phyloP scores from a whole-genome alignment of 148 eudicot genomes.

The Gaultheria prostrata region DNA sequence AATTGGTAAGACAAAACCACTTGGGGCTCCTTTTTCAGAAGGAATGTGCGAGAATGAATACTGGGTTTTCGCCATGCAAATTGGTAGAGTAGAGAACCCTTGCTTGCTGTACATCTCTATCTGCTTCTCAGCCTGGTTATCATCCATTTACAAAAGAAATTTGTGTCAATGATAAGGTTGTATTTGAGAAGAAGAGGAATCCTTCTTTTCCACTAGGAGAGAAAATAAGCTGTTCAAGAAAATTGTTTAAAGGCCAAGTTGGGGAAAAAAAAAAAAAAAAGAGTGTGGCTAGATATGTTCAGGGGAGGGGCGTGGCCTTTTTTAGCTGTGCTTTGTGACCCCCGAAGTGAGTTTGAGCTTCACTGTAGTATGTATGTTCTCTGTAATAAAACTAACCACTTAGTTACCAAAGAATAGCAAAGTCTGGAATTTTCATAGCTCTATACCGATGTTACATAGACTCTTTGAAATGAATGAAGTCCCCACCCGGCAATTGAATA shows the following conservation, averaged over 20 bases:
- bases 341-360: not conserved
- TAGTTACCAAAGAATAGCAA: no score
- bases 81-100: slow-evolving; percentile 85
- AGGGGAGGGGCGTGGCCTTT: not conserved
- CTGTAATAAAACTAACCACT: not conserved
- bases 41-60: slow-evolving; percentile 87
- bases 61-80: slow-evolving; percentile 99
- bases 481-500: not conserved
- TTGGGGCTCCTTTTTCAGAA: slow-evolving; percentile 86
- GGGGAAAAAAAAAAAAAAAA: not conserved
- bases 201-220: not conserved
- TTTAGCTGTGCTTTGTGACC: not conserved
- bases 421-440: no score
- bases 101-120: slow-evolving; percentile 84
- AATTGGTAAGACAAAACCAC: slow-evolving; percentile 79
- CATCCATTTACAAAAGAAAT: not conserved
- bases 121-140: slow-evolving; percentile 83
- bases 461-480: not conserved
- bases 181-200: not conserved
- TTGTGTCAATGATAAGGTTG: slow-evolving; percentile 11
- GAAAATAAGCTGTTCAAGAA: not conserved
- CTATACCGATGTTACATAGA: not conserved
- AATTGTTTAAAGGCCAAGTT: not conserved
- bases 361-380: not conserved
- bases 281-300: not conserved